These are phyloP conservation scores for Candida xiaguanensis DNA, from an alignment of 805 yeast species.

Conservation along the genomic window DNA sequence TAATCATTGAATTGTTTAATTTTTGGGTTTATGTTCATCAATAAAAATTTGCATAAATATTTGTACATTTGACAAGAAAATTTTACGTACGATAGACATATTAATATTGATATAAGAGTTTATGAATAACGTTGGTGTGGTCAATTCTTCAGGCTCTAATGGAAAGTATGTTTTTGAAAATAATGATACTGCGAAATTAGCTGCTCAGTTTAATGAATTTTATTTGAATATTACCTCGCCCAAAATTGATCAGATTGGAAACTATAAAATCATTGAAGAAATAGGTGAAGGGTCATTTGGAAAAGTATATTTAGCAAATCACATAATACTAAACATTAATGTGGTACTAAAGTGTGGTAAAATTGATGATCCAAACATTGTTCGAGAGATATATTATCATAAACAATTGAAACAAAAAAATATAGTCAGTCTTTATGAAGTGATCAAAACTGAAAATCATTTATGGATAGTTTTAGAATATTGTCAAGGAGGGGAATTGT, in stretches of 20 bases:
- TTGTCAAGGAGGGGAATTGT: constrained; percentile 79
- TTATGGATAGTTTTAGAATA: constrained; percentile 90
- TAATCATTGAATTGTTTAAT: background rate
- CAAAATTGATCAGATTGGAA: constrained; percentile 68
- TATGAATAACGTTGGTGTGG: background rate
- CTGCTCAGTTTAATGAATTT: constrained; percentile 61
- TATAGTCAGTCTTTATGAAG: constrained; percentile 81
- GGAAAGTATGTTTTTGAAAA: constrained; percentile 20
- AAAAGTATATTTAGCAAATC: constrained; percentile 81
- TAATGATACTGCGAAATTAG: constrained; percentile 48
- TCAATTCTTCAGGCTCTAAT: background rate
- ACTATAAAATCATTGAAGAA: constrained; percentile 65
- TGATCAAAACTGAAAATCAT: constrained; percentile 71
- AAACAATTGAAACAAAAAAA: constrained; percentile 79
- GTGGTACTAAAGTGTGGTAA: constrained; percentile 82
- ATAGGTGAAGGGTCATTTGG: constrained; percentile 95
- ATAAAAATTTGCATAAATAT: background rate
- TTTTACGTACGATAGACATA: background rate
- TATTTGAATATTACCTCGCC: constrained; percentile 42
- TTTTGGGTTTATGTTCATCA: background rate
- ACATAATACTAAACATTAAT: constrained; percentile 63
- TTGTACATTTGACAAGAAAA: background rate
- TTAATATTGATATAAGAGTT: background rate
- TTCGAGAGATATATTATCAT: constrained; percentile 86
- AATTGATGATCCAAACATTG: constrained; percentile 77